These are phyloP conservation scores for Cercospora sp. DNA, from an alignment of 2,329 filamentous ascomycete genomes.

Conservation along the genomic window DNA sequence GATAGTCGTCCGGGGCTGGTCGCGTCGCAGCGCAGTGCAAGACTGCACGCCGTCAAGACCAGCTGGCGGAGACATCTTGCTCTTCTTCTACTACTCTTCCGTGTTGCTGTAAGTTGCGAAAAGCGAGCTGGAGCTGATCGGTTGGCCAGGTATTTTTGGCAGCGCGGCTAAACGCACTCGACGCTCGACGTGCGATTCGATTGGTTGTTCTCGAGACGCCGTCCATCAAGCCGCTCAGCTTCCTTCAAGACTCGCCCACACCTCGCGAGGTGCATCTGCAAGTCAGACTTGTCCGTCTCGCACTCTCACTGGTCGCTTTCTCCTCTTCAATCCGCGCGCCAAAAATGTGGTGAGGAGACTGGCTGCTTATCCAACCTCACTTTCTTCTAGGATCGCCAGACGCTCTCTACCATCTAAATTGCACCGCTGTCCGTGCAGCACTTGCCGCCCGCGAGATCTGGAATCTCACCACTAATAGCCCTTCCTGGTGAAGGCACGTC, in stretches of 20 bases:
- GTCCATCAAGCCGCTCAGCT: slow-evolving; percentile 13
- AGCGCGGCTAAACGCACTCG: slow-evolving; percentile 13
- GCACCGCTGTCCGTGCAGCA: slow-evolving; percentile 31
- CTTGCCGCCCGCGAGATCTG: slow-evolving; percentile 37
- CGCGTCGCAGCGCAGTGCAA: background rate
- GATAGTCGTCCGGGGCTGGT: background rate
- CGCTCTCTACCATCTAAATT: slow-evolving; percentile 26
- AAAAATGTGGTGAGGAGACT: slow-evolving; percentile 32
- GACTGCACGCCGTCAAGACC: background rate
- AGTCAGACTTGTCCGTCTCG: slow-evolving; percentile 17
- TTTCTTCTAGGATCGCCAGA: slow-evolving; percentile 21
- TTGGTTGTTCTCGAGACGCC: slow-evolving; percentile 12
- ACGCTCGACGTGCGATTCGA: slow-evolving; percentile 8
- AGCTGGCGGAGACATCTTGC: background rate
- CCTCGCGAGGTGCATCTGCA: slow-evolving; percentile 14
- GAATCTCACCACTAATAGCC: slow-evolving; percentile 36
- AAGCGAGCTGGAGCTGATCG: slow-evolving; percentile 9
- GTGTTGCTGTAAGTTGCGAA: background rate
- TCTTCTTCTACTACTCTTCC: slow-evolving; percentile 6
- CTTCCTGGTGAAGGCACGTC: slow-evolving; percentile 38
- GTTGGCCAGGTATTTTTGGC: slow-evolving; percentile 16
- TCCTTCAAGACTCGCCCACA: slow-evolving; percentile 16
- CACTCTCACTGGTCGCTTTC: slow-evolving; percentile 21
- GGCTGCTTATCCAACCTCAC: slow-evolving; percentile 29
- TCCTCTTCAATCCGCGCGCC: slow-evolving; percentile 23